phyloP scores from a whole-genome alignment of 108 stramenopile species.

The Skeletonema marinoi region DNA sequence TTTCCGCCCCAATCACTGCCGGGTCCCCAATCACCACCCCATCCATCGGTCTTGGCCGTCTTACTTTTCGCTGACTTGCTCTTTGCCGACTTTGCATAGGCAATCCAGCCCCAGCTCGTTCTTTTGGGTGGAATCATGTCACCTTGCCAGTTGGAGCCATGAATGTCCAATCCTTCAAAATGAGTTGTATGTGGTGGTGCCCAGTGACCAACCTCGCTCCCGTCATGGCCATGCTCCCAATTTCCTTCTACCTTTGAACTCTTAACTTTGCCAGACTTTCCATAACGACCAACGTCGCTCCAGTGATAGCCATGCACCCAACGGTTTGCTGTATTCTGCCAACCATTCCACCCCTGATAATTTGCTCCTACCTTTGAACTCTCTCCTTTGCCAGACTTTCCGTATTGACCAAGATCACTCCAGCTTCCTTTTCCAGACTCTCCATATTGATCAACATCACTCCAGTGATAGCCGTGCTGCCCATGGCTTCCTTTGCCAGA shows the following conservation, averaged over 20 bases:
- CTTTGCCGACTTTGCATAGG: neutral
- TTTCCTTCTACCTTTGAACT: too few relatives aligned
- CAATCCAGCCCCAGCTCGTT: neutral
- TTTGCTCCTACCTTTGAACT: too few relatives aligned
- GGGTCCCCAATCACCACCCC: neutral
- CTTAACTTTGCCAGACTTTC: too few relatives aligned
- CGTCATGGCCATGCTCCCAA: too few relatives aligned
- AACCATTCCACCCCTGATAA: neutral
- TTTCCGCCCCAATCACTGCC: neutral
- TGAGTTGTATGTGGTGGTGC: neutral
- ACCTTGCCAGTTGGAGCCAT: neutral
- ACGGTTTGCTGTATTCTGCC: neutral
- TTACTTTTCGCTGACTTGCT: neutral
- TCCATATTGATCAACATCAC: neutral
- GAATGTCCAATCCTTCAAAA: neutral
- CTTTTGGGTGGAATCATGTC: neutral
- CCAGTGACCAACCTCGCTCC: neutral
- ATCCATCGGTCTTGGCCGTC: neutral
- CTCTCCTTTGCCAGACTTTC: neutral
- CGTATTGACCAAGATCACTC: neutral
- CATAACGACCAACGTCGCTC: neutral
- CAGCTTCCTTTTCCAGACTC: too few relatives aligned
- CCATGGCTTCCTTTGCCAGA: neutral
- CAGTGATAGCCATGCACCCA: neutral
- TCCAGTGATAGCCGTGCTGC: neutral